Percentiles rank a stretch among this genome's conserved stretches.
Evolutionary conservation across 2,329 filamentous ascomycete species (phyloP).

Genomic region (Calonectria ilicicola): DNA sequence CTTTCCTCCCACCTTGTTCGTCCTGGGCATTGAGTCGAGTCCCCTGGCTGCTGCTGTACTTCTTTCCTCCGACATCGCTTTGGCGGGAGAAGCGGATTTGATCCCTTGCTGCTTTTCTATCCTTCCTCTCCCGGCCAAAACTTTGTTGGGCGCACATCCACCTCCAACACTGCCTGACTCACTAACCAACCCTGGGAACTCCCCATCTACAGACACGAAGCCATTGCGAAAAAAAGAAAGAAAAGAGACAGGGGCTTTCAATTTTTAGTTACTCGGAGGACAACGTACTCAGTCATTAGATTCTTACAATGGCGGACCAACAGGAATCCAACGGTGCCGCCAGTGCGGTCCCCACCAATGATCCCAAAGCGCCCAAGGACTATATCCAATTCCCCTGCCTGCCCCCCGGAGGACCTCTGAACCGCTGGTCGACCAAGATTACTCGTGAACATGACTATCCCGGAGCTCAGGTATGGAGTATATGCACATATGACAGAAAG

Average conservation of each 20-base stretch:
- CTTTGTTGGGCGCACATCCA: neutral
- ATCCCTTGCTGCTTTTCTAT: neutral
- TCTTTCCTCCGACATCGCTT: conserved; percentile 29
- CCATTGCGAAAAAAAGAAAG: neutral
- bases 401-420: conserved; percentile 71
- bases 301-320: conserved; percentile 42
- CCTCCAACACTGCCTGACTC: neutral
- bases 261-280: neutral
- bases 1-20: conserved; percentile 12
- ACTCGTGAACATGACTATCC: conserved; percentile 92
- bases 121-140: neutral
- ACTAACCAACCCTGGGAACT: neutral
- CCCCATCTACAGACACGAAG: neutral
- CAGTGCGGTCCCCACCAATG: conserved; percentile 38
- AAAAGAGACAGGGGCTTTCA: neutral
- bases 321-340: conserved; percentile 29
- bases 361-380: conserved; percentile 61
- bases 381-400: conserved; percentile 66
- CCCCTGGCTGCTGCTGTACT: neutral
- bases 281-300: neutral
- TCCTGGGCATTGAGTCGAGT: neutral
- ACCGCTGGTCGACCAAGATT: conserved; percentile 86
- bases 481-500: neutral
- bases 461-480: conserved; percentile 78
- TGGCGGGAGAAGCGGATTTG: too few relatives aligned